Conservation (phyloP, 345 rosid species). For the Toxicodendron radicans region DNA sequence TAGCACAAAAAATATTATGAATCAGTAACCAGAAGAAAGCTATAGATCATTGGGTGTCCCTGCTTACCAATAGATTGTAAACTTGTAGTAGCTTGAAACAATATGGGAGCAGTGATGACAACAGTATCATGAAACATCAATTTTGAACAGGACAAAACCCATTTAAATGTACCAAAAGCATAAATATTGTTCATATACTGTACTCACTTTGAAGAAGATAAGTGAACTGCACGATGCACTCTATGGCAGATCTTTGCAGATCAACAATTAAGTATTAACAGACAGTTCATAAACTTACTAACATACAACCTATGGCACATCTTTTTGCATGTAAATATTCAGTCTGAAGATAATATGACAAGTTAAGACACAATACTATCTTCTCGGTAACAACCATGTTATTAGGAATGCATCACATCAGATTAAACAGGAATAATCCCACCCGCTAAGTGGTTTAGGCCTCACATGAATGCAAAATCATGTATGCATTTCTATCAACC, state of each 20-base stretch:
- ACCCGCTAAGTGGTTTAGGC: not conserved
- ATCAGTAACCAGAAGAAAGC: not conserved
- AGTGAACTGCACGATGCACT: not conserved
- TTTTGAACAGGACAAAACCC: not conserved
- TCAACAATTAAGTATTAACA: not conserved
- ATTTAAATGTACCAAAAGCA: not conserved
- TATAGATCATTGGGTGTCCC: not conserved
- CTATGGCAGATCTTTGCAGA: not conserved
- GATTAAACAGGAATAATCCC: not conserved
- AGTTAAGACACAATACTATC: not conserved
- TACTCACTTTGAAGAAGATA: constrained; percentile 1
- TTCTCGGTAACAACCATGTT: not conserved
- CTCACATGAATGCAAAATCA: not conserved
- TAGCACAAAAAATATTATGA: not conserved
- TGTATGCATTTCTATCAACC: not conserved
- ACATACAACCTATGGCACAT: not conserved
- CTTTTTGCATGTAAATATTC: not conserved
- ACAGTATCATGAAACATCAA: not conserved
- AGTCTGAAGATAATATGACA: not conserved
- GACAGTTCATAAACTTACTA: not conserved
- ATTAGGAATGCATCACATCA: not conserved
- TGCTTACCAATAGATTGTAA: not conserved
- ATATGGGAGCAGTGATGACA: not conserved
- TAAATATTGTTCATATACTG: not conserved
- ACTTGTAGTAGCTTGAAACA: not conserved